Conservation (phyloP, 2,329 filamentous ascomycete species). For the Pezicula radicicola region DNA sequence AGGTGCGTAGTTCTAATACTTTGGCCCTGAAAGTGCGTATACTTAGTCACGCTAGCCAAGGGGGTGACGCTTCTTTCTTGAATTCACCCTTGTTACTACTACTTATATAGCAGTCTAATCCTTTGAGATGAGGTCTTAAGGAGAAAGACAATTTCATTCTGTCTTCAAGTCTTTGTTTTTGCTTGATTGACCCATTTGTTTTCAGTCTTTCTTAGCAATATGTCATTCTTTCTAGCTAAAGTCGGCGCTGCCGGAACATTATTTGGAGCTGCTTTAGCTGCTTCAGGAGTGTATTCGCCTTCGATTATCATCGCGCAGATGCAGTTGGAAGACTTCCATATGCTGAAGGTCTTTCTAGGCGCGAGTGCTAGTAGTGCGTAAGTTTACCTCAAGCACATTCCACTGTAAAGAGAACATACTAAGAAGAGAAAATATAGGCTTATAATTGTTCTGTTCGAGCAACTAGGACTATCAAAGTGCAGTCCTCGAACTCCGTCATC, state of each 20-base stretch:
- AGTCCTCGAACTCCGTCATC: slow-evolving; percentile 48
- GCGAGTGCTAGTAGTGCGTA: slow-evolving; percentile 62
- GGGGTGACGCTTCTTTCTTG: too few species aligned
- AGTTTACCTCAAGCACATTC: slow-evolving; percentile 25
- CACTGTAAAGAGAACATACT: slow-evolving; percentile 4
- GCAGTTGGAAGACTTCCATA: slow-evolving; percentile 58
- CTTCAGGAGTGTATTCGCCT: slow-evolving; percentile 58
- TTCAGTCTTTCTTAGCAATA: too few species aligned
- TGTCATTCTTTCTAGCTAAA: too few species aligned
- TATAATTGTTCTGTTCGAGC: slow-evolving; percentile 42
- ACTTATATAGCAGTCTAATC: too few species aligned
- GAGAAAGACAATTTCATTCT: too few species aligned
- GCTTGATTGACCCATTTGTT: too few species aligned
- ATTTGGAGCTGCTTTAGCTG: slow-evolving; percentile 60
- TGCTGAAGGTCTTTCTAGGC: slow-evolving; percentile 62
- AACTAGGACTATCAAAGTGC: slow-evolving; percentile 32
- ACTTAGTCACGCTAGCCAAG: too few species aligned
- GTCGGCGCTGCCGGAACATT: slow-evolving; percentile 41
- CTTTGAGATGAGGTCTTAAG: too few species aligned
- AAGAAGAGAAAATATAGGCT: slow-evolving; percentile 28
- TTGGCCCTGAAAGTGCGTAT: too few species aligned
- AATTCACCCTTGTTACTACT: too few species aligned
- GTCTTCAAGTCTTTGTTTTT: too few species aligned
- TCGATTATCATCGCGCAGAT: slow-evolving; percentile 59
- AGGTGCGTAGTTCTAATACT: too few species aligned